Percentiles rank a stretch among this genome's conserved stretches.
Conservation (phyloP, 805 yeast species). For the Sugiyamaella chiloensis region DNA sequence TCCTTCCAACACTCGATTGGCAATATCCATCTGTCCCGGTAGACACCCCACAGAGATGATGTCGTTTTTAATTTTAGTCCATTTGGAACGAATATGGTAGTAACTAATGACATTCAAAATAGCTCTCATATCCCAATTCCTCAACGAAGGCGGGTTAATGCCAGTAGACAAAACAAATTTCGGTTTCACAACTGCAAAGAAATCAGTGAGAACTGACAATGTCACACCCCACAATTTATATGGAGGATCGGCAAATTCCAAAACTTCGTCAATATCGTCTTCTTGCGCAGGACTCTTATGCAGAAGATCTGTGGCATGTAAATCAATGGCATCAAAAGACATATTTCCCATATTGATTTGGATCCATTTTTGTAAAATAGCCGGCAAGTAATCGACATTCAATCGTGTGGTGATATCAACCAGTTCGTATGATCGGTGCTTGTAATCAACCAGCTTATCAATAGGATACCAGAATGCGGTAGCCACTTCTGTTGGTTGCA, state of each 20-base stretch:
- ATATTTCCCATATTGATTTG: constrained; percentile 27
- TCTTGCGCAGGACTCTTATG: constrained; percentile 6
- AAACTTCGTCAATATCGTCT: constrained; percentile 1
- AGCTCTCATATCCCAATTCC: constrained; percentile 28
- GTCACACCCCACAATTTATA: constrained; percentile 40
- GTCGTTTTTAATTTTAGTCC: constrained; percentile 1
- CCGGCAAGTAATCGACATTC: constrained; percentile 6
- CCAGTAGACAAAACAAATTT: constrained; percentile 9
- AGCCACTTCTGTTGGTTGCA: constrained; percentile 37
- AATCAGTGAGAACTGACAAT: constrained; percentile 33
- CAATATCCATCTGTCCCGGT: constrained; percentile 25
- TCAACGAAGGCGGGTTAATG: constrained; percentile 26
- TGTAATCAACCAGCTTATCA: constrained; percentile 22
- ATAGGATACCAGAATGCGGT: constrained; percentile 38
- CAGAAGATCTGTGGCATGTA: constrained; percentile 18
- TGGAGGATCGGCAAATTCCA: constrained; percentile 22
- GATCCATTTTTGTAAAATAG: constrained; percentile 8
- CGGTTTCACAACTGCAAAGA: constrained; percentile 28
- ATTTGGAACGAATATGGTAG: background rate
- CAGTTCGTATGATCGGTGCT: constrained; percentile 16
- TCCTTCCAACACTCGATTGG: constrained; percentile 26
- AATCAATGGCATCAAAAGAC: constrained; percentile 29
- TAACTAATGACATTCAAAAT: constrained; percentile 11
- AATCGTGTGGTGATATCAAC: constrained; percentile 27
- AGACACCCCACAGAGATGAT: constrained; percentile 1